Evolutionary conservation across 2,329 filamentous ascomycete genomes (phyloP).

Genomic region (Trichothecium sympodiale): DNA sequence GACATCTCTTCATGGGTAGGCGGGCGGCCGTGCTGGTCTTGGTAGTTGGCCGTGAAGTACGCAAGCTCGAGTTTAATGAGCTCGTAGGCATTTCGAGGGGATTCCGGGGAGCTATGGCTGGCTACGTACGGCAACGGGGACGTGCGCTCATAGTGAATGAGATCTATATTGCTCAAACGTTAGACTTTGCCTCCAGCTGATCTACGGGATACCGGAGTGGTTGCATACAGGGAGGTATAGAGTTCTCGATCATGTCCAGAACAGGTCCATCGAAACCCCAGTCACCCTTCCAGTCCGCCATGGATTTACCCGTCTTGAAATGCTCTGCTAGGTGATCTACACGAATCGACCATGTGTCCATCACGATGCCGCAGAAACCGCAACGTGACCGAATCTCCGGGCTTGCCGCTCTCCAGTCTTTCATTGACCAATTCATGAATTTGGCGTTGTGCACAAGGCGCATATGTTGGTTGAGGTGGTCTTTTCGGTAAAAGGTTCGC

Average conservation of each 20-base stretch:
- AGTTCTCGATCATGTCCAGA: constrained; percentile 53
- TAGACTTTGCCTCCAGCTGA: constrained; percentile 23
- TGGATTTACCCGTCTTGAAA: constrained; percentile 54
- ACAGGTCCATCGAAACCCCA: constrained; percentile 56
- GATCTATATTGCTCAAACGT: constrained; percentile 36
- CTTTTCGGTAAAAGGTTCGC: constrained; percentile 55
- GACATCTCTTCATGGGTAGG: constrained; percentile 43
- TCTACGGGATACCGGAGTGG: constrained; percentile 23
- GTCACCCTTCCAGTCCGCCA: constrained; percentile 60
- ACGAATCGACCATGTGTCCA: constrained; percentile 50
- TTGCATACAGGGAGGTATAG: constrained; percentile 52
- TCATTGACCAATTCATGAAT: constrained; percentile 53
- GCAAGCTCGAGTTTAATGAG: constrained; percentile 47
- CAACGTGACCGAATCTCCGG: constrained; percentile 53
- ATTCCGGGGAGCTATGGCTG: constrained; percentile 28
- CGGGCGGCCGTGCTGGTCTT: constrained; percentile 25
- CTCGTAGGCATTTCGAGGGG: constrained; percentile 48
- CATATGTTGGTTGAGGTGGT: constrained; percentile 56
- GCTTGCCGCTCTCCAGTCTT: constrained; percentile 47
- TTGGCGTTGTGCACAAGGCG: constrained; percentile 53
- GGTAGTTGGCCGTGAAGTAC: constrained; percentile 36
- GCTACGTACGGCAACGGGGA: constrained; percentile 43
- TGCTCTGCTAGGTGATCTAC: constrained; percentile 56
- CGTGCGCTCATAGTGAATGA: constrained; percentile 52
- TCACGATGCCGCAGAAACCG: constrained; percentile 52